These are phyloP conservation scores for Penicillium sp. DNA, from an alignment of 2,329 filamentous ascomycete species.

Conservation along the genomic window DNA sequence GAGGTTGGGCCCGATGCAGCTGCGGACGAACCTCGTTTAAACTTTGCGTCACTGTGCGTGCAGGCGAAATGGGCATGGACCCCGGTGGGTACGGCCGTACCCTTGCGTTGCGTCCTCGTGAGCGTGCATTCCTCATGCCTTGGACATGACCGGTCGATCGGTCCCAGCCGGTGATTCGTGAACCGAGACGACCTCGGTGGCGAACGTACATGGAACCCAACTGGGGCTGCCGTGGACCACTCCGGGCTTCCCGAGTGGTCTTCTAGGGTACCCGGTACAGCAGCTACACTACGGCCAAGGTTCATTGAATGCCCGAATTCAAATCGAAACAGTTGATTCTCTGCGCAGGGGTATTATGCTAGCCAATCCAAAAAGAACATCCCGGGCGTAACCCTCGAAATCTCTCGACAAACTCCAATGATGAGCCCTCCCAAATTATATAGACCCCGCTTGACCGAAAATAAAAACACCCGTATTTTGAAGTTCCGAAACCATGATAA, in stretches of 20 bases:
- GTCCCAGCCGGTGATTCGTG: too few relatives aligned
- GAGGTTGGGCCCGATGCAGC: constrained; percentile 11
- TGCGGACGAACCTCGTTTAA: constrained; percentile 19
- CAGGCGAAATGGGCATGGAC: neutral
- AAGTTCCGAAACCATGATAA: constrained; percentile 21
- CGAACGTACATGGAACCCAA: too few relatives aligned
- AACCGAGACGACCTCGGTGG: too few relatives aligned
- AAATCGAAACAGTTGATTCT: neutral
- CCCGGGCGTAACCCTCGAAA: neutral
- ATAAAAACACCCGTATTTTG: constrained; percentile 13
- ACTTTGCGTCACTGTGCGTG: constrained; percentile 11
- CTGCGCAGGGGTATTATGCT: constrained; percentile 16
- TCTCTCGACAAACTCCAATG: neutral
- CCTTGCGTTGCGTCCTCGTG: constrained; percentile 21
- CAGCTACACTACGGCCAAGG: neutral
- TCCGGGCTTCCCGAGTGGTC: too few relatives aligned
- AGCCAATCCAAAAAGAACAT: constrained; percentile 5
- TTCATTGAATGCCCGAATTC: neutral
- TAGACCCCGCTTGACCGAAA: constrained; percentile 1
- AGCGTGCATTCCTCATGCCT: constrained; percentile 12
- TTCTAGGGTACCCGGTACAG: neutral
- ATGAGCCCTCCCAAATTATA: neutral
- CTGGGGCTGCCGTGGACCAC: too few relatives aligned
- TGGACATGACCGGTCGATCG: too few relatives aligned
- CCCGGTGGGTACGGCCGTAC: constrained; percentile 3